Evolutionary conservation across 2,329 filamentous ascomycete genomes (phyloP).

Genomic region (Colletotrichum sp.): DNA sequence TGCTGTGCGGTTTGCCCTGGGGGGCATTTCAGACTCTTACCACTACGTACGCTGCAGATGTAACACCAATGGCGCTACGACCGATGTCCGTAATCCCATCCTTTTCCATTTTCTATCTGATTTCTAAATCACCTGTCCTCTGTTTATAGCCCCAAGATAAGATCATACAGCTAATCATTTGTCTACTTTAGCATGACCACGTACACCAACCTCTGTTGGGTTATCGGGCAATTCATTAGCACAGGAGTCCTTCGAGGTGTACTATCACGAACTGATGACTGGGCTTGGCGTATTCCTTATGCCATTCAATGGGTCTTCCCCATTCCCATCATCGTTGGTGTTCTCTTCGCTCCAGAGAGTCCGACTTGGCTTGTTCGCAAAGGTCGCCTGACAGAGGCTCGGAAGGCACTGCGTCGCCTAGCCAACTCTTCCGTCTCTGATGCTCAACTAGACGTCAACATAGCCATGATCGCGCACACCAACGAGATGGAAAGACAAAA

Average conservation of each 20-base stretch:
- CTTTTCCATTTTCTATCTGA: no score
- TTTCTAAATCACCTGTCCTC: not conserved
- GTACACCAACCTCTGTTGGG: not conserved
- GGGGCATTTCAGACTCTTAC: slow-evolving; percentile 49
- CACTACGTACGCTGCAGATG: slow-evolving; percentile 45
- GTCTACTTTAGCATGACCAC: not conserved
- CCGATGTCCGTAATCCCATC: slow-evolving; percentile 31
- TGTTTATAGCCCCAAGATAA: not conserved
- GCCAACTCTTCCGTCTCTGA: not conserved
- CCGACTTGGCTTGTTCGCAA: not conserved
- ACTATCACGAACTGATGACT: not conserved
- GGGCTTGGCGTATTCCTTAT: not conserved
- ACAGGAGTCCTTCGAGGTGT: not conserved
- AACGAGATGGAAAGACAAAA: not conserved
- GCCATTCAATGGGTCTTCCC: not conserved
- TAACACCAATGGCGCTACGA: slow-evolving; percentile 33
- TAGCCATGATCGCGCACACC: slow-evolving; percentile 32
- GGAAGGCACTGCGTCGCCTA: not conserved
- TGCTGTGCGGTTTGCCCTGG: slow-evolving; percentile 37
- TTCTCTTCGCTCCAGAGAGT: not conserved
- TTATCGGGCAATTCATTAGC: not conserved
- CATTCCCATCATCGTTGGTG: not conserved
- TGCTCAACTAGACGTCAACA: not conserved
- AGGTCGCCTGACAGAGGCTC: not conserved
- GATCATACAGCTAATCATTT: not conserved